These are phyloP conservation scores for Aquilaria agallochum DNA, from an alignment of 441 rosid species.

Conservation along the genomic window DNA sequence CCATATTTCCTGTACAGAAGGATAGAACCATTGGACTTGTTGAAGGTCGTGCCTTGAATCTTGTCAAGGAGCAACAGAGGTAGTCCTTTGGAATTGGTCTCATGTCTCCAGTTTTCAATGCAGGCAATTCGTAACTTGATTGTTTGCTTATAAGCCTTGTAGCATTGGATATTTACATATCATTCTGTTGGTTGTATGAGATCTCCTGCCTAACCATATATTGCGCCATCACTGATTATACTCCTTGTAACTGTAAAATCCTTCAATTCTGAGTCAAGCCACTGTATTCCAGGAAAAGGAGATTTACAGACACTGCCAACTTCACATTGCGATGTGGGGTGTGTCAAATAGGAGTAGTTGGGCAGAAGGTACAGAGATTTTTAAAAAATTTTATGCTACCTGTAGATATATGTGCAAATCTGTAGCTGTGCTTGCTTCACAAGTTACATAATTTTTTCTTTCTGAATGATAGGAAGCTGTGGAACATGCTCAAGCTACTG, in stretches of 20 bases:
- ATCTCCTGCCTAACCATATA: too few species aligned
- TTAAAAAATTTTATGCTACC: neutral
- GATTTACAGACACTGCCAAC: conserved; percentile 72
- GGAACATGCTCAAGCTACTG: conserved; percentile 92
- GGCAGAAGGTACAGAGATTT: conserved; percentile 62
- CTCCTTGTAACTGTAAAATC: too few species aligned
- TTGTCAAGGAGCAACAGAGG: conserved; percentile 83
- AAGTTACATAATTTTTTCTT: neutral
- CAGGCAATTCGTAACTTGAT: too few species aligned
- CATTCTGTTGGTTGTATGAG: too few species aligned
- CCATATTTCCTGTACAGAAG: conserved; percentile 58
- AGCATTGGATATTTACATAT: too few species aligned
- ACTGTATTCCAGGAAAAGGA: conserved; percentile 53
- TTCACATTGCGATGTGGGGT: conserved; percentile 88
- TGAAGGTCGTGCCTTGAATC: conserved; percentile 52
- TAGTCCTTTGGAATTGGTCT: conserved; percentile 15
- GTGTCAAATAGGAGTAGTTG: conserved; percentile 86
- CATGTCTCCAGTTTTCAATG: too few species aligned
- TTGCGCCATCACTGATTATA: too few species aligned
- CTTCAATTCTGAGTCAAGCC: too few species aligned
- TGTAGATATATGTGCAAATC: neutral
- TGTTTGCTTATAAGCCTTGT: too few species aligned
- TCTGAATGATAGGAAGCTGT: conserved; percentile 55
- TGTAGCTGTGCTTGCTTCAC: neutral
- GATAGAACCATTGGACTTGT: conserved; percentile 59